Conservation (phyloP, 305 asterid genomes). For the Fraxinus sp. region DNA sequence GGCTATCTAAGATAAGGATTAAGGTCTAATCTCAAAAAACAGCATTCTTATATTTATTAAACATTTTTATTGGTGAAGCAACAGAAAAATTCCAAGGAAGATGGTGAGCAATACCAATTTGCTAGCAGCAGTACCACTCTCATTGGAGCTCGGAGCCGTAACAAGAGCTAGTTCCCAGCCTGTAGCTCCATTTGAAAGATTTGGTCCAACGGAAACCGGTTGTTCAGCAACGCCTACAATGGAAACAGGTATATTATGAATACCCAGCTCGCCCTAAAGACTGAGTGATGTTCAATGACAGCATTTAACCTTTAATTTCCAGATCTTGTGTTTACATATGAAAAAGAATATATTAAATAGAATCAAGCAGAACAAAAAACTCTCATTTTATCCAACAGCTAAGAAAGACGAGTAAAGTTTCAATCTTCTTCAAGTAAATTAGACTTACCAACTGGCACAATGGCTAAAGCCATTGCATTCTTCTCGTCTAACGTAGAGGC, state of each 20-base stretch:
- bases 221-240: slow-evolving; percentile 47
- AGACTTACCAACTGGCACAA: slow-evolving; percentile 78
- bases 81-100: neutral
- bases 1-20: neutral
- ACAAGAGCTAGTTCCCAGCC: slow-evolving; percentile 98
- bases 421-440: neutral
- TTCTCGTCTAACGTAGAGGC: slow-evolving; percentile 79
- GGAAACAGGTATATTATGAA: neutral
- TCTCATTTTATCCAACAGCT: neutral
- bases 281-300: neutral
- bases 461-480: slow-evolving; percentile 89
- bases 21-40: neutral
- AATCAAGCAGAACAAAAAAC: neutral
- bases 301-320: neutral
- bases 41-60: neutral
- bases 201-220: slow-evolving; percentile 45
- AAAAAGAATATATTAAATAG: slow-evolving; percentile 4
- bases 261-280: slow-evolving; percentile 9
- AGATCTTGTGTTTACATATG: neutral
- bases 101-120: slow-evolving; percentile 59
- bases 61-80: neutral
- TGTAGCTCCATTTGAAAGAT: slow-evolving; percentile 54
- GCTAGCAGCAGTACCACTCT: slow-evolving; percentile 55
- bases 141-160: slow-evolving; percentile 83
- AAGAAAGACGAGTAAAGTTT: neutral